phyloP scores from a whole-genome alignment of 371 early-diverging fungal genomes.

The Circinella minor region DNA sequence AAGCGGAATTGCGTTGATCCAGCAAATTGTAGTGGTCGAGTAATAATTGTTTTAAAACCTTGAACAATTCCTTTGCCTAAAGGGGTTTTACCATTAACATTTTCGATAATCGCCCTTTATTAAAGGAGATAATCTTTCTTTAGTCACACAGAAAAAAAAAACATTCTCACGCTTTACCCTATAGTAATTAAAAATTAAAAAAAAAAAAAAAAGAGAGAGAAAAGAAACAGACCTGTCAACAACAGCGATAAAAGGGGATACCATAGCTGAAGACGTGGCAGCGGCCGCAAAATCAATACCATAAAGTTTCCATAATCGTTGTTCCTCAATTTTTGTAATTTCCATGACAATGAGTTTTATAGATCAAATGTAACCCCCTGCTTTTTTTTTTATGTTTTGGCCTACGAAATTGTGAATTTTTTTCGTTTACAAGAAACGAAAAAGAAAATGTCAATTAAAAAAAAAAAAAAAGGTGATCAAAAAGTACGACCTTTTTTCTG shows the following conservation, averaged over 20 bases:
- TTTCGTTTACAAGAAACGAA: no score
- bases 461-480: no score
- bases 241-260: constrained; percentile 67
- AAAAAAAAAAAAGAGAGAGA: no score
- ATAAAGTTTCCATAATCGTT: constrained; percentile 26
- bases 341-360: constrained; percentile 3
- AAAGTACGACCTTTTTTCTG: no score
- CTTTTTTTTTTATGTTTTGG: no score
- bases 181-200: neutral
- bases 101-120: constrained; percentile 63
- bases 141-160: no score
- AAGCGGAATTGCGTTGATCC: constrained; percentile 52
- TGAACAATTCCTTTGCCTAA: constrained; percentile 48
- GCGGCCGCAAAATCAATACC: constrained; percentile 53
- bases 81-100: constrained; percentile 58
- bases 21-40: constrained; percentile 49
- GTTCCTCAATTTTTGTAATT: neutral
- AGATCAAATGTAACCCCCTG: no score
- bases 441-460: no score
- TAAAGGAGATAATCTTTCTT: neutral
- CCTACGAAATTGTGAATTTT: no score
- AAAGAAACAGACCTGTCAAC: constrained; percentile 55
- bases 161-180: no score
- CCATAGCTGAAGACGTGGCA: constrained; percentile 46
- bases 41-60: constrained; percentile 44